Evolutionary conservation across 306 rosid species (phyloP), one percentile per base, ranked within the genome.

Genomic region (Betula pendula): DNA sequence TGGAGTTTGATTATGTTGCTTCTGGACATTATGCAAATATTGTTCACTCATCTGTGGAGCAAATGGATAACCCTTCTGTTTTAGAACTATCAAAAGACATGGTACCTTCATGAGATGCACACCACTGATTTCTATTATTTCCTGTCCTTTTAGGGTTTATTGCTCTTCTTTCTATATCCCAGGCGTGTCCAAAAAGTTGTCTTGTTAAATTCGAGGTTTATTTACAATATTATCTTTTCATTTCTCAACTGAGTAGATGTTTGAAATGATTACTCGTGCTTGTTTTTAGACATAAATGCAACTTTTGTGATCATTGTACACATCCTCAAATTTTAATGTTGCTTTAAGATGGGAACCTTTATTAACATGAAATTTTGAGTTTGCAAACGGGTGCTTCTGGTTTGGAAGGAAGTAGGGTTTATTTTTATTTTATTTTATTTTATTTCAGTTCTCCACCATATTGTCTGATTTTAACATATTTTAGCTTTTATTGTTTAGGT

Each of bases 1-100:
- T 90, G 97, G 84, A 89, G 17, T 95, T 92, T 81, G 92, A 95
- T 80, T 92, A 88, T 83, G 87, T 95, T 80, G 97, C 97, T 72
- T 90, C 97, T 58, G 97, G 98, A 65, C 98, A 95, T 87, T 95
- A 95, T 82, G 98, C 97, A 4, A 92, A 88, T 59, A 96, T 92
- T 79, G 62, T 88, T 75, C 97, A 95, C 76, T 88, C 90, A 40
- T 78, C 58, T 71, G 77, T 62, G 14, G 84, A 85, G 84, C 76
- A 85, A 77, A 80, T 14, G 56, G 82, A 87, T 29, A 75, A 73
- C 70, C 83, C 83, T 76, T 88, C 96, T 67, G 68, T 82, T 83
- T 75, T 95, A 56, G 91, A 89, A 79, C 75, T 95, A 73, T 95
- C 98, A 15, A 85, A 87, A 85, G 98, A 95, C 82, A 82, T 73